phyloP scores from a whole-genome alignment of 345 rosid species.

The Eucalyptus viminalis region DNA sequence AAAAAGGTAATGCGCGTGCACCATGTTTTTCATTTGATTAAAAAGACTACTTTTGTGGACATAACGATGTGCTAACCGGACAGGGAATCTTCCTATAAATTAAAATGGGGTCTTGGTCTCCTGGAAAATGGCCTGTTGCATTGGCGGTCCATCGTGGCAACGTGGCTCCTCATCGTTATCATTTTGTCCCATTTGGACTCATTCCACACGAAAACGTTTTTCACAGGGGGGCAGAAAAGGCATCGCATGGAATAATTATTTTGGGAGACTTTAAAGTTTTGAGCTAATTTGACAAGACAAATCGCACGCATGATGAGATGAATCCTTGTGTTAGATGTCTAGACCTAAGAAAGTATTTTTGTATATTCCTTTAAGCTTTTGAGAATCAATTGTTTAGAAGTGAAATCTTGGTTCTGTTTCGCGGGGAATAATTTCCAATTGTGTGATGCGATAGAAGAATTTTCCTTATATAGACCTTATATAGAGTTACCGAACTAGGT shows the following conservation, averaged over 20 bases:
- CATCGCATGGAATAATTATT: neutral
- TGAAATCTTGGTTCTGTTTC: neutral
- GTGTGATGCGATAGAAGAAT: neutral
- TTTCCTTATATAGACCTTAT: neutral
- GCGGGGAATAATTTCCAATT: accelerated
- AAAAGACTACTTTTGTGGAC: neutral
- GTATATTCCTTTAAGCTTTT: neutral
- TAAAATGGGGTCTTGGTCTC: neutral
- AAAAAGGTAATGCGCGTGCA: neutral
- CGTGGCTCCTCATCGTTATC: neutral
- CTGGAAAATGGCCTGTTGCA: neutral
- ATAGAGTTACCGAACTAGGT: neutral
- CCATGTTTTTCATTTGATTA: neutral
- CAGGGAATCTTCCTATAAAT: neutral
- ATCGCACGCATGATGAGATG: neutral
- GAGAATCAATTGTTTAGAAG: neutral
- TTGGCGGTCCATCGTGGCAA: neutral
- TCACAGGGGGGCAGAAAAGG: neutral
- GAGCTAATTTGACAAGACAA: neutral
- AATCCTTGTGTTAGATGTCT: neutral
- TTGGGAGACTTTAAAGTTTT: neutral
- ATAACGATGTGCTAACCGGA: neutral
- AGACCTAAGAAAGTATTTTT: neutral
- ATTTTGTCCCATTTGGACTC: neutral
- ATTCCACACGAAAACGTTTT: neutral